phyloP scores from a whole-genome alignment of 306 rosid species.

The Neltuma alba region DNA sequence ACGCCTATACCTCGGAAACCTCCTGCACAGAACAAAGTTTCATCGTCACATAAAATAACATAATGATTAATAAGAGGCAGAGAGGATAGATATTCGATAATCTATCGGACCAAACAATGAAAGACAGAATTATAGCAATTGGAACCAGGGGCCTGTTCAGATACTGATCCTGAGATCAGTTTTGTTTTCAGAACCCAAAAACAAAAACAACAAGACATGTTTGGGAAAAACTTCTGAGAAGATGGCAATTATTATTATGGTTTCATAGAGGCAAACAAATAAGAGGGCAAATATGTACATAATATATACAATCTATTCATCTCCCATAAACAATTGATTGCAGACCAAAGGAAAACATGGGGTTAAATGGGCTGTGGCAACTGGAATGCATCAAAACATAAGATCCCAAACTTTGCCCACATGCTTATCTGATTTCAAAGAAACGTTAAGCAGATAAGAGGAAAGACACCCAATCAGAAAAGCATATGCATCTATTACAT shows the following conservation, averaged over 20 bases:
- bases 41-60: neutral
- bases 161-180: neutral
- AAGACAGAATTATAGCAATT: neutral
- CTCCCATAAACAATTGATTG: neutral
- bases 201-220: neutral
- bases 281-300: neutral
- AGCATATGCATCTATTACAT: neutral
- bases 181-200: neutral
- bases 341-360: neutral
- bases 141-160: neutral
- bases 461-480: slow-evolving; percentile 21
- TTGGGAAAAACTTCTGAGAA: neutral
- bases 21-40: slow-evolving; percentile 51
- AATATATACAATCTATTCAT: neutral
- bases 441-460: neutral
- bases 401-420: neutral
- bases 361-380: neutral
- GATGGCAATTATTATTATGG: neutral
- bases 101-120: neutral
- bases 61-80: neutral
- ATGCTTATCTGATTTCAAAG: neutral
- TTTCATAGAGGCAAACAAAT: neutral
- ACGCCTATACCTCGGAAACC: slow-evolving; percentile 74
- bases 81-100: neutral
- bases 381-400: neutral